phyloP scores from a whole-genome alignment of 129 eudicot genomes.

The Pseudognaphalium luteoalbum region DNA sequence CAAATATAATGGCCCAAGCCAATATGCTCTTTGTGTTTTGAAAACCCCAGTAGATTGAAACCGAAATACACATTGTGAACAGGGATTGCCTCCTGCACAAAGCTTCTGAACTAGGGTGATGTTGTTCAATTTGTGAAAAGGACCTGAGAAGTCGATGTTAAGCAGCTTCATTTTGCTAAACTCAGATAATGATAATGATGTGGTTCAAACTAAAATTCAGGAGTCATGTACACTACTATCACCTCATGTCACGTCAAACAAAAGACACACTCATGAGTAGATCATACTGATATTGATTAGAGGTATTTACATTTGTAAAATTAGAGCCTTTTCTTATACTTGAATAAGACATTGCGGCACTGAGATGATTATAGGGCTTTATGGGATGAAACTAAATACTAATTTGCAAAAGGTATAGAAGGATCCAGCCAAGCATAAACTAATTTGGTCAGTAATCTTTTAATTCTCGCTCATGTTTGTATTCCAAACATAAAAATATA shows the following conservation, averaged over 20 bases:
- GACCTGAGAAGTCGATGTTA: neutral
- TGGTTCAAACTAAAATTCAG: neutral
- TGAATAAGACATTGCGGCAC: neutral
- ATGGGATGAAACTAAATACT: neutral
- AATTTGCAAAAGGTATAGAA: neutral
- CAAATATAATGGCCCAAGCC: neutral
- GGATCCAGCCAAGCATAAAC: conserved; percentile 8
- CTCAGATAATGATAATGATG: neutral
- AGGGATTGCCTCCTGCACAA: neutral
- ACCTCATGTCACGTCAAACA: neutral
- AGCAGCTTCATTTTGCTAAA: neutral
- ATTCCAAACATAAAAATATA: neutral
- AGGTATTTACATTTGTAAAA: neutral
- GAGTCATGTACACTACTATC: neutral
- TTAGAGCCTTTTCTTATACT: neutral
- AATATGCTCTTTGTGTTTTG: neutral
- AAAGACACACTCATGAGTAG: neutral
- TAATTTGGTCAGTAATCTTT: neutral
- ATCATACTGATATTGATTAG: neutral
- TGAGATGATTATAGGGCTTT: neutral
- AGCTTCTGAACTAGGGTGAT: neutral
- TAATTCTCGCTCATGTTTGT: neutral
- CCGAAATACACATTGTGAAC: neutral
- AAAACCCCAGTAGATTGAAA: neutral
- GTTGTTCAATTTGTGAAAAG: neutral